Percentiles rank a stretch among this genome's conserved stretches.
These are phyloP conservation scores for Phoma sp. DNA, from an alignment of 2,329 filamentous ascomycete species.

Conservation along the genomic window DNA sequence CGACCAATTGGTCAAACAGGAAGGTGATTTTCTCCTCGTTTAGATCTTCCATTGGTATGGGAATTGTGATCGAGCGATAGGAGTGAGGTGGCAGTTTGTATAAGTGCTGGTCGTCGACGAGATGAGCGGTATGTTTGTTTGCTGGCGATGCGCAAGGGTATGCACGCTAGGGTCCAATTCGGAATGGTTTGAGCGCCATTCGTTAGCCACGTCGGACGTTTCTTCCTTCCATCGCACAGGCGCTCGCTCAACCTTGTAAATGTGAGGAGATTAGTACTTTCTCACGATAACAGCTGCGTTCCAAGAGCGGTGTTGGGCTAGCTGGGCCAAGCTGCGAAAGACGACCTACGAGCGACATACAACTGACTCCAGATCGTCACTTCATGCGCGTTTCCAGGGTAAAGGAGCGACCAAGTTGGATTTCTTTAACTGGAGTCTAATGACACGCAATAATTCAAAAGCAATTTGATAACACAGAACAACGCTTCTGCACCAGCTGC, in stretches of 20 bases:
- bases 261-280: too few species aligned
- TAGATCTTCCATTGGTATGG: constrained; percentile 15
- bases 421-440: neutral
- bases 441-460: too few species aligned
- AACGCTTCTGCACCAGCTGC: neutral
- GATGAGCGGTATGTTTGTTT: neutral
- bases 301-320: too few species aligned
- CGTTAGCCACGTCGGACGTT: neutral
- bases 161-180: neutral
- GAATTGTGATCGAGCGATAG: neutral
- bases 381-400: neutral
- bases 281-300: too few species aligned
- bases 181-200: neutral
- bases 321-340: too few species aligned
- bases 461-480: neutral
- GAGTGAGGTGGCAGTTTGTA: neutral
- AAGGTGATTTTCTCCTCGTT: constrained; percentile 23
- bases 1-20: constrained; percentile 36
- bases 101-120: neutral
- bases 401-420: neutral
- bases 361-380: too few species aligned
- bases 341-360: too few species aligned
- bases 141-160: neutral
- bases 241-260: too few species aligned
- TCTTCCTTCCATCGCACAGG: neutral